These are phyloP conservation scores for Mycena amicta DNA, from an alignment of 768 basidiomycete genomes.

Conservation along the genomic window DNA sequence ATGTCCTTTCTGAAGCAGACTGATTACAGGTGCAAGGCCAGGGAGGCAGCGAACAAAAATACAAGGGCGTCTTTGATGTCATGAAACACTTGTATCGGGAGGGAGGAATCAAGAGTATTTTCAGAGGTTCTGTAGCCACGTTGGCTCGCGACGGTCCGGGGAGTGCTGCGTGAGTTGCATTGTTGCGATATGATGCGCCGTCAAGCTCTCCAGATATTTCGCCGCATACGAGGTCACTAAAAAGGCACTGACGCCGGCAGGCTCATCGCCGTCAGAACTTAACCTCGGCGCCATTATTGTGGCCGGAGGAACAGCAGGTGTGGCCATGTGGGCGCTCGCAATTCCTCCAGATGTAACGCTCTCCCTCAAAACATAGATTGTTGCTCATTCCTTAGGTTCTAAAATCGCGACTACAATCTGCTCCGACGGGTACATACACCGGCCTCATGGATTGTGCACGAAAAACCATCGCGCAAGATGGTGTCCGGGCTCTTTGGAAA, in stretches of 20 bases:
- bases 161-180: constrained; percentile 80
- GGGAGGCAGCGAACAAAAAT: constrained; percentile 67
- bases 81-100: constrained; percentile 89
- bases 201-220: constrained; percentile 71
- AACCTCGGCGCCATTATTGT: constrained; percentile 85
- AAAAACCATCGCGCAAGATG: constrained; percentile 90
- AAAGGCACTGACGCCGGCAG: constrained; percentile 78
- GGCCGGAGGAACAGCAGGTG: constrained; percentile 92
- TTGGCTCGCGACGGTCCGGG: constrained; percentile 95
- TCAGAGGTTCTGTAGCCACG: constrained; percentile 91
- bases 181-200: constrained; percentile 1
- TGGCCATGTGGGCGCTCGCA: constrained; percentile 97
- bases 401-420: constrained; percentile 94
- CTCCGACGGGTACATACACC: constrained; percentile 95
- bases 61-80: constrained; percentile 92
- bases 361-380: too few species aligned
- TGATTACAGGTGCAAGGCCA: constrained; percentile 82
- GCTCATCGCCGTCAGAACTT: constrained; percentile 77
- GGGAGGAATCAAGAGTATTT: constrained; percentile 90
- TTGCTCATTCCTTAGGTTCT: constrained; percentile 84
- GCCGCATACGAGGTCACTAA: constrained; percentile 96
- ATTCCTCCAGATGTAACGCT: constrained; percentile 96
- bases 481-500: constrained; percentile 88
- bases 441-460: constrained; percentile 91
- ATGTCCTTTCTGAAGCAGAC: constrained; percentile 10